phyloP scores from a whole-genome alignment of 176 grass and related monocot genomes.

The Guadua angustifolia region DNA sequence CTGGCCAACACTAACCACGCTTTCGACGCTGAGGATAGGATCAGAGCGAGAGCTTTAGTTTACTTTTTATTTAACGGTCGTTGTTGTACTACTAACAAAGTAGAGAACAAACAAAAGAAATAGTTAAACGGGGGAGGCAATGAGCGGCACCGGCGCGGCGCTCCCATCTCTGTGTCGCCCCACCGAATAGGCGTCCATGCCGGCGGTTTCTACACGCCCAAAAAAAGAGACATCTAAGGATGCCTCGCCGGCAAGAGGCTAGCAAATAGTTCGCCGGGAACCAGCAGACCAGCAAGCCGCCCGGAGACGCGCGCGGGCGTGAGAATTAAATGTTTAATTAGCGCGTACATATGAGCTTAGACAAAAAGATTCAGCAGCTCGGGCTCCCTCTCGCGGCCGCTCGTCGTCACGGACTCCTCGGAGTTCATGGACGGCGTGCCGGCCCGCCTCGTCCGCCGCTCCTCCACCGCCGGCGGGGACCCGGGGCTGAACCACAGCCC shows the following conservation, averaged over 20 bases:
- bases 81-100: background rate
- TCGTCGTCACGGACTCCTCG: slow-evolving; percentile 74
- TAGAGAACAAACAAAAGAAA: slow-evolving; percentile 31
- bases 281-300: slow-evolving; percentile 5
- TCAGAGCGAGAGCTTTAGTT: slow-evolving; percentile 9
- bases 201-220: slow-evolving; percentile 41
- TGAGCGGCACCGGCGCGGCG: slow-evolving; percentile 22
- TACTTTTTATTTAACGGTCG: slow-evolving; percentile 23
- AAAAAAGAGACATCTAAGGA: slow-evolving; percentile 16
- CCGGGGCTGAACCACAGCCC: slow-evolving; percentile 56
- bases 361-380: slow-evolving; percentile 83
- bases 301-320: background rate
- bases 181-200: background rate
- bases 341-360: slow-evolving; percentile 11
- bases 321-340: background rate
- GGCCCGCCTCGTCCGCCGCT: slow-evolving; percentile 34
- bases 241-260: slow-evolving; percentile 52
- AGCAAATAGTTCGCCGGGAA: slow-evolving; percentile 37
- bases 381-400: slow-evolving; percentile 37
- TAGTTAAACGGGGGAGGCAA: slow-evolving; percentile 10
- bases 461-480: slow-evolving; percentile 1
- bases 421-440: slow-evolving; percentile 86
- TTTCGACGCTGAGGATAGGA: slow-evolving; percentile 44
- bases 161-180: slow-evolving; percentile 44
- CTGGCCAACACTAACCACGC: slow-evolving; percentile 37